Evolutionary conservation across 2,329 filamentous ascomycete species (phyloP), one percentile per base, ranked within the genome.

Genomic region (Fusarium abutilonis): DNA sequence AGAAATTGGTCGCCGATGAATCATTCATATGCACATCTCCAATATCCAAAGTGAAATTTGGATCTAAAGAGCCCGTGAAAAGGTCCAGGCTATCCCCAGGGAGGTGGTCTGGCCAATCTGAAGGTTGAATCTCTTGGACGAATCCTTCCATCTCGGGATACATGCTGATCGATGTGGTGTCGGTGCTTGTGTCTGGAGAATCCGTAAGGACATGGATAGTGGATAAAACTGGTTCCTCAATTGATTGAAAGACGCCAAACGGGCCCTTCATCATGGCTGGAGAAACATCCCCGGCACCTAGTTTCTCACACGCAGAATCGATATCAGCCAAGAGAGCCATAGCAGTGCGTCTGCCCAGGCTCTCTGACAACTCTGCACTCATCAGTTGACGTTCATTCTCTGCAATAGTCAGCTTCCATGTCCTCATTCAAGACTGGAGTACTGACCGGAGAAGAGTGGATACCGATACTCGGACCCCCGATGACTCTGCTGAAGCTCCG

Each of bases 391-490:
- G 66, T 8, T 70, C 52, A 9, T 36, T 41, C 44, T 70, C 67
- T 70, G 5, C 11, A 11, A 8, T 13, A 36, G 28, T 62, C 23
- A 62, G 54, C 15, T 42, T 26, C 26, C 32, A 13, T 11, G 28
- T 35, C 5, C 5, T 29, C 11, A 15, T 5, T 17, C 10, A 5
- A n/a, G 1, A 4, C 8, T 23, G 47, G 55, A 15, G 19, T 3
- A 55, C 60, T 74, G 21, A 63, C 68, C 77, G n/a, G 77, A 77
- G 56, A 80, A 78, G 15, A 81, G 69, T 32, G 78, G 78, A 48
- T 78, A 77, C 35, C 79, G 75, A 59, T 77, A 80, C 26, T 70
- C 66, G 35, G 66, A 66, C 1, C 69, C 67, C 38, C 69, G 61
- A 47, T 71, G 68, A 11, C 58, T 60, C 56, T 69, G 68, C 44